A percentile compares a stretch with the other conserved stretches of the same genome.
phyloP scores from a whole-genome alignment of 176 grass and related monocot species.

The Chloris gayana region DNA sequence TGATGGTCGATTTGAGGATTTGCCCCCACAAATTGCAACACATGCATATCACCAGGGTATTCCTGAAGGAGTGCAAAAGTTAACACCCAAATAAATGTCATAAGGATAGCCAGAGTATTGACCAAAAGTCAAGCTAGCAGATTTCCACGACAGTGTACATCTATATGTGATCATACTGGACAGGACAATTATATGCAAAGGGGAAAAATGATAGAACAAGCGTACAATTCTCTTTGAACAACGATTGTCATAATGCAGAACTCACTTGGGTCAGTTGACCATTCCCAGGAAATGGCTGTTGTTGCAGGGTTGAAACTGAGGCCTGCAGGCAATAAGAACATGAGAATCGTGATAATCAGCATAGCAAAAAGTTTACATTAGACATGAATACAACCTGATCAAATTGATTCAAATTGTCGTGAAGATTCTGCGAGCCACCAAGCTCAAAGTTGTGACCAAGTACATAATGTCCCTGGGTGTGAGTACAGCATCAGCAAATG shows the following conservation, averaged over 20 bases:
- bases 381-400: constrained; percentile 52
- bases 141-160: constrained; percentile 13
- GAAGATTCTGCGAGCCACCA: constrained; percentile 55
- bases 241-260: neutral
- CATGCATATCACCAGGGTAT: constrained; percentile 71
- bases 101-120: neutral
- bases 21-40: constrained; percentile 60
- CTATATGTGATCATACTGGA: neutral
- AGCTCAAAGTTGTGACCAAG: constrained; percentile 70
- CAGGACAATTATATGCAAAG: neutral
- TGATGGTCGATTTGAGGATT: constrained; percentile 58
- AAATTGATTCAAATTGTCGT: constrained; percentile 70
- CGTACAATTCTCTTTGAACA: neutral
- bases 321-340: constrained; percentile 46
- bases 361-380: constrained; percentile 21
- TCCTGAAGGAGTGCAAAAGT: constrained; percentile 39
- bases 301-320: constrained; percentile 56
- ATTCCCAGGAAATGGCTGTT: constrained; percentile 58
- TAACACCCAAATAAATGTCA: constrained; percentile 1
- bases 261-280: constrained; percentile 71
- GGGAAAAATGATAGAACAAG: neutral
- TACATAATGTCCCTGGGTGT: constrained; percentile 69
- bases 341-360: constrained; percentile 26
- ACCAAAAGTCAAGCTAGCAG: neutral
- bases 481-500: constrained; percentile 28